These are phyloP conservation scores for Rhizopus stolonifer DNA, from an alignment of 371 early-diverging fungal species.

Conservation along the genomic window DNA sequence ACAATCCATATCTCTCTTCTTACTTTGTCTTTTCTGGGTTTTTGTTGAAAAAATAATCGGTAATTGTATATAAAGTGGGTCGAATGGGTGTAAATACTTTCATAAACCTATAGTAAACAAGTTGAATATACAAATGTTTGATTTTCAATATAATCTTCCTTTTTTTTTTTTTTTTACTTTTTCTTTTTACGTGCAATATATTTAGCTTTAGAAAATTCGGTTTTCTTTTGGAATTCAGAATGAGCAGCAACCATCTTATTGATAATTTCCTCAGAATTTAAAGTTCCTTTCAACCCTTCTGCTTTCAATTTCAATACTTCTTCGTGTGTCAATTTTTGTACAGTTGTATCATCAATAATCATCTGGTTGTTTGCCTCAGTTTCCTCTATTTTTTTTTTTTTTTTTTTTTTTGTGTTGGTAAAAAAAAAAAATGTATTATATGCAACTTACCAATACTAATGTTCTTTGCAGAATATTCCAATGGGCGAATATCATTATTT, in stretches of 20 bases:
- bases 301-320: conserved; percentile 85
- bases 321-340: conserved; percentile 81
- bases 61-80: conserved; percentile 75
- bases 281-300: conserved; percentile 70
- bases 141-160: neutral
- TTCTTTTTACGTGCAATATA: conserved; percentile 91
- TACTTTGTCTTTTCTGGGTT: conserved; percentile 83
- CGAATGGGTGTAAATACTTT: conserved; percentile 82
- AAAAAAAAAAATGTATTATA: neutral
- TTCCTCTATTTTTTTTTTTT: conserved; percentile 68
- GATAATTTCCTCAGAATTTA: conserved; percentile 69
- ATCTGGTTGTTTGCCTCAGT: conserved; percentile 85
- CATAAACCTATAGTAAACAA: conserved; percentile 59
- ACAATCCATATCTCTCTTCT: neutral
- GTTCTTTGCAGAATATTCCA: conserved; percentile 34
- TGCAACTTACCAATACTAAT: conserved; percentile 40
- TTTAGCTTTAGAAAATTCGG: conserved; percentile 94
- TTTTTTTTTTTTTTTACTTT: conserved; percentile 58
- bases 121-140: neutral
- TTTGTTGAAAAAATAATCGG: conserved; percentile 76
- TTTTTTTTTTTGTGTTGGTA: neutral
- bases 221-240: conserved; percentile 85
- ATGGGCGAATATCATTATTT: conserved; percentile 51
- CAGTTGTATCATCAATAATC: conserved; percentile 68
- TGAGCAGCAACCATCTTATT: conserved; percentile 80